These are phyloP conservation scores for Kwoniella europaea DNA, from an alignment of 768 basidiomycete species.

Conservation along the genomic window DNA sequence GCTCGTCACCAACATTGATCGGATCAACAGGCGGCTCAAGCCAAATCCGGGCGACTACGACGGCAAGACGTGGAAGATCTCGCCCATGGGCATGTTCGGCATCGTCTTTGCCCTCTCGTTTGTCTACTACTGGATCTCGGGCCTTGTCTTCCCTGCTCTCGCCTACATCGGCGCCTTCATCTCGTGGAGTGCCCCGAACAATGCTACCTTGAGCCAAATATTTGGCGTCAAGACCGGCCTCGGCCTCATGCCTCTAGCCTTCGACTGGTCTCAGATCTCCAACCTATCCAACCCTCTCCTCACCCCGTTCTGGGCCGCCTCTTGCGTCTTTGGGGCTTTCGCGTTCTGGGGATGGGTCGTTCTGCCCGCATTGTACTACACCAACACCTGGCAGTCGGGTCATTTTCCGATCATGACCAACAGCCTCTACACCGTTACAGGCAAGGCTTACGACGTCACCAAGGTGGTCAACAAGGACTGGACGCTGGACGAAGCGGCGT, in stretches of 20 bases:
- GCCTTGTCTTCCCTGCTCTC: not conserved
- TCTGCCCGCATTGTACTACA: not conserved
- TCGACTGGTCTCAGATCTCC: conserved; percentile 5
- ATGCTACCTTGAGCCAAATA: conserved; percentile 1
- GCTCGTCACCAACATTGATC: not conserved
- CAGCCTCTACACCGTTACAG: not conserved
- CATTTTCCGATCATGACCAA: conserved; percentile 5
- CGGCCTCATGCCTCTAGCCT: not conserved
- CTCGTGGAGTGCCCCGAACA: not conserved
- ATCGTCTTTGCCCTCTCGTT: not conserved
- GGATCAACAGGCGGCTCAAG: not conserved
- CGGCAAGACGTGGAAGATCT: not conserved
- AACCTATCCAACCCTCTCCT: conserved; percentile 5
- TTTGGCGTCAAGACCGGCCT: conserved; percentile 1
- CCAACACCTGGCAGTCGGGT: conserved; percentile 1
- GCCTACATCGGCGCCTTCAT: conserved; percentile 4
- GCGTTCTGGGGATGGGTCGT: conserved; percentile 1
- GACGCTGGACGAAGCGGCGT: not conserved
- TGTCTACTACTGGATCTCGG: not conserved
- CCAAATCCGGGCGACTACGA: not conserved
- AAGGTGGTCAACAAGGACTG: not conserved
- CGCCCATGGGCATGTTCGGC: not conserved
- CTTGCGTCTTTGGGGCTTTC: not conserved
- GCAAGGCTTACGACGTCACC: not conserved
- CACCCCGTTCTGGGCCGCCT: not conserved